Evolutionary conservation across 1,284 basidiomycete species (phyloP).

Genomic region (Pascua sp.): DNA sequence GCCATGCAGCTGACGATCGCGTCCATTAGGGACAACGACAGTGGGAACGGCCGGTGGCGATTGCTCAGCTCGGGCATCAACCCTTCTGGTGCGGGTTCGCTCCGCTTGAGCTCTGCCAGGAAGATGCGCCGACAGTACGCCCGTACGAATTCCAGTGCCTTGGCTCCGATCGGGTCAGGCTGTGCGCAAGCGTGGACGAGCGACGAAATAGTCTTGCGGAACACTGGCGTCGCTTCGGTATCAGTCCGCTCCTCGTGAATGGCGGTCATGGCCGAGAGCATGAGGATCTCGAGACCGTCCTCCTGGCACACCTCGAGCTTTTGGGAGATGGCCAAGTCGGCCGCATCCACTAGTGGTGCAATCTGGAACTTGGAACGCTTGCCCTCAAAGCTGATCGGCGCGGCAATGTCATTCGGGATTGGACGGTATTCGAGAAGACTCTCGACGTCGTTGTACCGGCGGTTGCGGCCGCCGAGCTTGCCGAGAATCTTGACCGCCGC

Average conservation of each 20-base stretch:
- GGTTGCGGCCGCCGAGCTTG: constrained; percentile 93
- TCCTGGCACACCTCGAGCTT: constrained; percentile 62
- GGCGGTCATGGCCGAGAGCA: constrained; percentile 67
- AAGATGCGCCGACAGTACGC: constrained; percentile 37
- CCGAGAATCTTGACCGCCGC: constrained; percentile 95
- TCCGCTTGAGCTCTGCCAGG: constrained; percentile 34
- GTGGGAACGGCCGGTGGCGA: constrained; percentile 33
- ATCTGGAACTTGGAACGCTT: constrained; percentile 68
- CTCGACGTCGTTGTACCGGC: constrained; percentile 79
- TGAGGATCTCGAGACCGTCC: constrained; percentile 75
- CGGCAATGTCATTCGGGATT: constrained; percentile 64
- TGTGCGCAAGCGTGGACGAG: constrained; percentile 38
- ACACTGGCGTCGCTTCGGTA: constrained; percentile 37
- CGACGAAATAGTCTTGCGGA: constrained; percentile 33
- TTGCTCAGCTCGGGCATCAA: constrained; percentile 27
- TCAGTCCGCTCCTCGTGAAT: constrained; percentile 58
- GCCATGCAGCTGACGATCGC: constrained; percentile 75
- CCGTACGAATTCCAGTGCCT: constrained; percentile 37
- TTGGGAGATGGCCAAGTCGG: constrained; percentile 64
- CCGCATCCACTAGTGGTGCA: constrained; percentile 67
- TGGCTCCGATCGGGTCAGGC: constrained; percentile 21
- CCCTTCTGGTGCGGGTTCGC: constrained; percentile 22
- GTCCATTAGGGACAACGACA: constrained; percentile 53
- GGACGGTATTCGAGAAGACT: constrained; percentile 69
- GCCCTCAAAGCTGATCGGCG: constrained; percentile 71